Evolutionary conservation across 768 basidiomycete species (phyloP).

Genomic region (Tremella mesenterica): DNA sequence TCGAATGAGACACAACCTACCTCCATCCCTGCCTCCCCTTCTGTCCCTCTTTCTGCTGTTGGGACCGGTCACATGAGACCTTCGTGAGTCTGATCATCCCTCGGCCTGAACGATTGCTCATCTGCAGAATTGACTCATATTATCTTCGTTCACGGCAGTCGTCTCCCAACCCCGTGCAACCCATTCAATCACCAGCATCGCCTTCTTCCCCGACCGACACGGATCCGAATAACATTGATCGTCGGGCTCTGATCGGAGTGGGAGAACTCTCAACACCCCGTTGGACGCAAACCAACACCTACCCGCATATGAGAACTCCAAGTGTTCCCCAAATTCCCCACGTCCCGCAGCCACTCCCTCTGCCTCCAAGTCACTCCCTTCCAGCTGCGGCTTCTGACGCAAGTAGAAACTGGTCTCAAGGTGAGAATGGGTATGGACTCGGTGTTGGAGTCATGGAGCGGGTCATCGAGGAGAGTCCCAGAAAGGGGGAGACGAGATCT

Average conservation of each 20-base stretch:
- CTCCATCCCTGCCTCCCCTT: slow-evolving; percentile 6
- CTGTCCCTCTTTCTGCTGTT: slow-evolving; percentile 11
- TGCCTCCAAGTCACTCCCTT: slow-evolving; percentile 2
- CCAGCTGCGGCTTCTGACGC: slow-evolving; percentile 14
- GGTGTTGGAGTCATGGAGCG: slow-evolving; percentile 38
- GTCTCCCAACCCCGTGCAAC: not conserved
- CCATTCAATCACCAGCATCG: slow-evolving; percentile 4
- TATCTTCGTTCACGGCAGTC: slow-evolving; percentile 7
- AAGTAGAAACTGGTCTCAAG: slow-evolving; percentile 32
- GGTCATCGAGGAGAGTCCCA: slow-evolving; percentile 49
- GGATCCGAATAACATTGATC: slow-evolving; percentile 51
- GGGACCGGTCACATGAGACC: slow-evolving; percentile 5
- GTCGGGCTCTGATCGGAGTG: slow-evolving; percentile 79
- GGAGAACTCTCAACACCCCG: slow-evolving; percentile 95
- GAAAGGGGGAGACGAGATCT: not conserved
- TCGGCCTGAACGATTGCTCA: not conserved
- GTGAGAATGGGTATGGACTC: slow-evolving; percentile 43
- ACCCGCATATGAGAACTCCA: slow-evolving; percentile 30
- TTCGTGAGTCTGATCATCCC: slow-evolving; percentile 15
- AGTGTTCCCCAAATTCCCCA: slow-evolving; percentile 43
- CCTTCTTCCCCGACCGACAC: slow-evolving; percentile 21
- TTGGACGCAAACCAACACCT: slow-evolving; percentile 53
- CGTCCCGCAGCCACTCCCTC: slow-evolving; percentile 40
- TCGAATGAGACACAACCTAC: too few species aligned
- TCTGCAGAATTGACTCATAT: slow-evolving; percentile 19